These are phyloP conservation scores for Geosiphon pyriformis DNA, from an alignment of 192 early-diverging fungal genomes.

Conservation along the genomic window DNA sequence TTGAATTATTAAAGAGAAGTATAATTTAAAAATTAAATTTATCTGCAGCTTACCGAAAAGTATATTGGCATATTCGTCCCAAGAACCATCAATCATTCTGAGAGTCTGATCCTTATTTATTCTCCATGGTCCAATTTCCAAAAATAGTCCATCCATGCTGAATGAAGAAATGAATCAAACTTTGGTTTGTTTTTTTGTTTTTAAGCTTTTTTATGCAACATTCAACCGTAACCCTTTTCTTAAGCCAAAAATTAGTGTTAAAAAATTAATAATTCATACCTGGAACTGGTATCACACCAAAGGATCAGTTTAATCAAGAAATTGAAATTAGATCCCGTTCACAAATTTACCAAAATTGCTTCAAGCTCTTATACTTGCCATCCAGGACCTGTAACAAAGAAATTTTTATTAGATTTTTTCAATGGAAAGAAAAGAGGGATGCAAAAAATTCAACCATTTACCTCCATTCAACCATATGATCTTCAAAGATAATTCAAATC, in stretches of 20 bases:
- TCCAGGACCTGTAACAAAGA: constrained; percentile 23
- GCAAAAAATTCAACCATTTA: constrained; percentile 5
- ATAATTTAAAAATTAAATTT: background rate
- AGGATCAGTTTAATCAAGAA: background rate
- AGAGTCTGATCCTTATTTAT: constrained; percentile 39
- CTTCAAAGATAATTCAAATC: no score
- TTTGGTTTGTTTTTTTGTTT: background rate
- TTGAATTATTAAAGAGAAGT: background rate
- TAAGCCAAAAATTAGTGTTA: background rate
- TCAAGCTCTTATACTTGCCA: constrained; percentile 20
- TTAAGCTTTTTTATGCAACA: no score
- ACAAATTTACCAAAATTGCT: no score
- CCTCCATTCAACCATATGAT: constrained; percentile 64
- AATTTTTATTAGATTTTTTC: background rate
- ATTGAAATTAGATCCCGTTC: no score
- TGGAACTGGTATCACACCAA: background rate
- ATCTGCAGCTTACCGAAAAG: constrained; percentile 40
- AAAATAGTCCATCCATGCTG: constrained; percentile 62
- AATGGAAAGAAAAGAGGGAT: background rate
- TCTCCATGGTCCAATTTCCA: constrained; percentile 54
- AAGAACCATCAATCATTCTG: constrained; percentile 39
- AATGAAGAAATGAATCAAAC: constrained; percentile 5
- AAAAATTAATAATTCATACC: constrained; percentile 3
- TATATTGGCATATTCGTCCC: constrained; percentile 57
- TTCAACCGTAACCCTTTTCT: constrained; percentile 2